Base-by-base conservation (phyloP, 176 grass and related monocot species). In the Oryza meyeriana region DNA sequence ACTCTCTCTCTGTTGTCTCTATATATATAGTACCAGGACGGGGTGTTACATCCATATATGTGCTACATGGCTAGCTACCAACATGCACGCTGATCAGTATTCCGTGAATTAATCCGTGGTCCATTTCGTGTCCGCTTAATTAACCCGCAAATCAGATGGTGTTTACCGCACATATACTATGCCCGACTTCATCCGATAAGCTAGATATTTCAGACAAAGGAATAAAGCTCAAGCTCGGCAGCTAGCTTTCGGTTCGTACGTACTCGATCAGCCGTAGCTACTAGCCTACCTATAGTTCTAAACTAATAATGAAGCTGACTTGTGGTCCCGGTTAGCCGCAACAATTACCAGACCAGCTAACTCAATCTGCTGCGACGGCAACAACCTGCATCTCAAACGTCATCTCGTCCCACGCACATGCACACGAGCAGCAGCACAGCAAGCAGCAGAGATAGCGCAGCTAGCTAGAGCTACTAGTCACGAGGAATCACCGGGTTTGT, bases 201-300 rank as follows among this genome's bases (percentile, higher is more conserved):
- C 22, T 71, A 28, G 24, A 20, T 16, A 41, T 47, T 88, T 44
- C 77, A 39, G 30, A 22, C 4, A 0, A 29, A 18, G 20, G 42
- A 72, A 33, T 20, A 83, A 65, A 81, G 61, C 85, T 34, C 44
- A 18, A 52, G 0, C 52, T 1, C 57, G 85, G 63, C 79, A 75
- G 62, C 76, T 64, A 75, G 62, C 76, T 64, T 66, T 73, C 11
- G 32, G 58, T 32, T 64, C 57, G 79, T 79, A 45, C 39, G 35
- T 36, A 36, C 4, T 2, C 32, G 2, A 12, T 3, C 13, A 45
- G 11, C 3, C 42, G 8, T 47, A 47, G 13, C 13, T 13, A 47
- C 13, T 13, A 47, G 44, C 44, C 17, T 1, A 17, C 13, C 44
- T 3, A 47, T 47, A 25, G 55, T 6, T 1, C 8, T 59, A 7